Base-by-base conservation (phyloP, 1,284 basidiomycete species). In the Thecaphora thlaspeos region DNA sequence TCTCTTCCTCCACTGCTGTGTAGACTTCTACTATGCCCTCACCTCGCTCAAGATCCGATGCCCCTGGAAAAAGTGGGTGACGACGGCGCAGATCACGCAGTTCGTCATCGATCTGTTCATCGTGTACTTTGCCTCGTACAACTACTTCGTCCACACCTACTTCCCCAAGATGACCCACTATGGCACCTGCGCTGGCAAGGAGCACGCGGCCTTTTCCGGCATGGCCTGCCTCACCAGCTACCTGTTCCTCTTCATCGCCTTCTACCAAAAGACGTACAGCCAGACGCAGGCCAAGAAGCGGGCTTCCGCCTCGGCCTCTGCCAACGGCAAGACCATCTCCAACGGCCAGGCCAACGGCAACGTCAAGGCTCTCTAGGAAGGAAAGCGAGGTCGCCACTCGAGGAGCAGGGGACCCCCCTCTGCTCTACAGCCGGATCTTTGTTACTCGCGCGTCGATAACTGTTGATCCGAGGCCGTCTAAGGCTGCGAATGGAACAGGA, bases 41-140 rank as follows among this genome's bases (percentile, higher is more conserved):
- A 70, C 72, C 26, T 58, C 59, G 37, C 54, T 74, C 46, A 61
- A 66, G 47, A 69, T 77, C 48, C 65, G 43, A 8, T 69, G 63
- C 56, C 72, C 71, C 1, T 96, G 93, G 92, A 96, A 96, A 83
- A 91, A 93, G 81, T 90, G 92, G 80, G 81, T 97, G 65, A 97
- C 94, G 43, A 86, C 85, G 36, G 88, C 95, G 85, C 95, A 99
- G 82, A 98, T 99, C 76, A 84, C 63, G 5, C 73, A 75, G 38
- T 71, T 71, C 21, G 50, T 68, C 22, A 40, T 69, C 22, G 70
- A 69, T 39, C 39, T 67, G 5, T 22, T 41, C 18, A 51, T 70
- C n/a, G 56, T 70, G 14, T 71, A 66, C 49, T 74, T 44, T 39
- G 64, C 72, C 3, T 49, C 51, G 2, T 70, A 42, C 37, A 69